Conservation (phyloP, 495 filamentous ascomycete species). For the Aspergillus bertholletiae region DNA sequence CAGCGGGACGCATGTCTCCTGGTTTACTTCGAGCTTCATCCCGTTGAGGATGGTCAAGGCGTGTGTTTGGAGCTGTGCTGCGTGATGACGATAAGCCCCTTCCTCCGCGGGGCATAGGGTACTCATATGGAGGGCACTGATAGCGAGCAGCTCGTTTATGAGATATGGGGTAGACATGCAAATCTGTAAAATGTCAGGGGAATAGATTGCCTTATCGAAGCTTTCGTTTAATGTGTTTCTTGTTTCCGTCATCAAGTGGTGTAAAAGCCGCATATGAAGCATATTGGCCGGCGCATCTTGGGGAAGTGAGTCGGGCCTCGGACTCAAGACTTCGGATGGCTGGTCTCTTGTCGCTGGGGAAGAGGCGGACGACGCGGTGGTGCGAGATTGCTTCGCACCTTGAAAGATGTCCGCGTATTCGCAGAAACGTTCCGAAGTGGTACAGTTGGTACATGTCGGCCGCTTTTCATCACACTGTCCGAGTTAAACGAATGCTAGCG, state of each 20-base stretch:
- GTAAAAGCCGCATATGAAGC: conserved; percentile 28
- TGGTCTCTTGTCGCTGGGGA: conserved; percentile 7
- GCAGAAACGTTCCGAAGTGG: conserved; percentile 24
- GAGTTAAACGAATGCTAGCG: neutral
- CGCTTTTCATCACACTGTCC: conserved; percentile 33
- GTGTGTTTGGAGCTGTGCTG: conserved; percentile 47
- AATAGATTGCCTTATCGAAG: neutral
- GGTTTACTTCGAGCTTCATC: conserved; percentile 13
- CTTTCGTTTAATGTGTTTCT: neutral
- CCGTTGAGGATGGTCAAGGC: conserved; percentile 44
- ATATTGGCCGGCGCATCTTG: conserved; percentile 26
- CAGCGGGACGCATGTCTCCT: conserved; percentile 35
- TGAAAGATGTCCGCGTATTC: conserved; percentile 13
- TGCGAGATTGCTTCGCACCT: neutral
- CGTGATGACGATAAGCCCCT: conserved; percentile 37
- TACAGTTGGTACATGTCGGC: conserved; percentile 34
- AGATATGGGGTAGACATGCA: conserved; percentile 33
- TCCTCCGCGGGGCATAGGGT: conserved; percentile 22
- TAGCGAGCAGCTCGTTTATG: conserved; percentile 40
- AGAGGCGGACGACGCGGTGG: conserved; percentile 1
- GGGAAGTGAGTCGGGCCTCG: neutral
- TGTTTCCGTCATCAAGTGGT: conserved; percentile 20
- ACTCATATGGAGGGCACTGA: conserved; percentile 42
- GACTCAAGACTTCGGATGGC: neutral
- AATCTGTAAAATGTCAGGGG: conserved; percentile 8